Conservation (phyloP, 805 yeast species). For the Monosporozyma yasuniensis region DNA sequence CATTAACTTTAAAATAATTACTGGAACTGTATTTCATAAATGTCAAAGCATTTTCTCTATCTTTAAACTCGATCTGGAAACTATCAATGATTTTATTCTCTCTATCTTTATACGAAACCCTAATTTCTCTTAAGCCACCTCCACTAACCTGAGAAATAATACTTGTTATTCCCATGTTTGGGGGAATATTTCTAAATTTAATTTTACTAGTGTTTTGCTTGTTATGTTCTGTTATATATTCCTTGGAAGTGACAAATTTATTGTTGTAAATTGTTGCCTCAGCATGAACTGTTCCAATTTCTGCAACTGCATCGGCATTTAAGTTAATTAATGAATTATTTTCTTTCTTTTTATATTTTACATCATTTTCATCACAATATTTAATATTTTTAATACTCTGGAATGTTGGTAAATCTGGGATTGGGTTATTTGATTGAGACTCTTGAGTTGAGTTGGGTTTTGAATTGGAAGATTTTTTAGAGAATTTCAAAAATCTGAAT, state of each 20-base stretch:
- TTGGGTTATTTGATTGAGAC: not conserved
- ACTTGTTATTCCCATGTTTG: slow-evolving; percentile 38
- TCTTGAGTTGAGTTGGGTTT: not conserved
- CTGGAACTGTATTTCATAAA: slow-evolving; percentile 46
- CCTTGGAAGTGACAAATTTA: not conserved
- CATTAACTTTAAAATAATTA: slow-evolving; percentile 53
- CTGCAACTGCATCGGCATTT: not conserved
- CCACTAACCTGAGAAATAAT: slow-evolving; percentile 52
- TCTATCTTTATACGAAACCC: not conserved
- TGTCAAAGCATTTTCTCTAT: slow-evolving; percentile 42
- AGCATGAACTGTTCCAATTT: not conserved
- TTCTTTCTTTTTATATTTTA: not conserved
- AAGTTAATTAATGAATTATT: not conserved
- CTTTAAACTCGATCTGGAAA: slow-evolving; percentile 38
- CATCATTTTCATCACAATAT: not conserved
- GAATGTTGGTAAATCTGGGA: not conserved
- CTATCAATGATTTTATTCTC: slow-evolving; percentile 33
- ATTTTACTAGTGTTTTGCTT: not conserved
- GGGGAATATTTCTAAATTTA: slow-evolving; percentile 29
- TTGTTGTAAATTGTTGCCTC: not conserved
- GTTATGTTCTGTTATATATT: not conserved
- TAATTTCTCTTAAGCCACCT: slow-evolving; percentile 45
- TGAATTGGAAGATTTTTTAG: not conserved
- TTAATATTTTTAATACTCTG: not conserved
- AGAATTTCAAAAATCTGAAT: not conserved